Conservation (phyloP, 169 alveolate genomes). For the Plasmodium vivax region DNA sequence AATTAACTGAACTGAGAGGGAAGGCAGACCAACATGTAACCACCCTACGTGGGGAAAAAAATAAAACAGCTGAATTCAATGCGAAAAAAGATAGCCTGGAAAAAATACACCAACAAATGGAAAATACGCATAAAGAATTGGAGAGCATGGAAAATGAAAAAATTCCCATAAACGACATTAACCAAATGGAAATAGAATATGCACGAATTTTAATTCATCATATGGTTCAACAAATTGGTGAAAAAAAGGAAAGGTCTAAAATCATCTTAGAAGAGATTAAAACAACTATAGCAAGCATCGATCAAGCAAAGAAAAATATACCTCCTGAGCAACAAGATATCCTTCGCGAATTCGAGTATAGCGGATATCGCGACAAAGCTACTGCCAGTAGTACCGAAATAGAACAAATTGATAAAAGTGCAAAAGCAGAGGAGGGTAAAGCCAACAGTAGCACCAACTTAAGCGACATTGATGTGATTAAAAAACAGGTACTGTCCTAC, state of each 20-base stretch:
- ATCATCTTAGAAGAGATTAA: background rate
- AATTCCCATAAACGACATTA: background rate
- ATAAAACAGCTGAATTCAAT: background rate
- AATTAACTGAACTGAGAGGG: background rate
- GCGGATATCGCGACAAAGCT: too few species aligned
- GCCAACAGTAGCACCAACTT: too few species aligned
- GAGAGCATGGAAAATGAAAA: background rate
- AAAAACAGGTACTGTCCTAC: background rate
- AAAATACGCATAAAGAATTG: background rate
- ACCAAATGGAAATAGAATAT: background rate
- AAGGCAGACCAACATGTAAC: background rate
- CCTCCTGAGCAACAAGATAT: too few species aligned
- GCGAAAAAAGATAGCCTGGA: background rate
- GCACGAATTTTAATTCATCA: background rate
- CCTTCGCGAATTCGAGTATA: too few species aligned
- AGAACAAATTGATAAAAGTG: too few species aligned
- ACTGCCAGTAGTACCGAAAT: too few species aligned
- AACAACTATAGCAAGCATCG: background rate
- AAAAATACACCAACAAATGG: background rate
- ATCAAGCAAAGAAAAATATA: background rate
- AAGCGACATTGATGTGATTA: too few species aligned
- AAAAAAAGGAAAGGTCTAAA: background rate
- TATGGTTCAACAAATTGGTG: background rate
- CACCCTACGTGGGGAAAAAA: background rate
- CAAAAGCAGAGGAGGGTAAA: too few species aligned